A percentile compares a stretch with the other conserved stretches of the same genome.
Evolutionary conservation across 495 filamentous ascomycete species (phyloP).

Genomic region (Evansstolkia leycettana): DNA sequence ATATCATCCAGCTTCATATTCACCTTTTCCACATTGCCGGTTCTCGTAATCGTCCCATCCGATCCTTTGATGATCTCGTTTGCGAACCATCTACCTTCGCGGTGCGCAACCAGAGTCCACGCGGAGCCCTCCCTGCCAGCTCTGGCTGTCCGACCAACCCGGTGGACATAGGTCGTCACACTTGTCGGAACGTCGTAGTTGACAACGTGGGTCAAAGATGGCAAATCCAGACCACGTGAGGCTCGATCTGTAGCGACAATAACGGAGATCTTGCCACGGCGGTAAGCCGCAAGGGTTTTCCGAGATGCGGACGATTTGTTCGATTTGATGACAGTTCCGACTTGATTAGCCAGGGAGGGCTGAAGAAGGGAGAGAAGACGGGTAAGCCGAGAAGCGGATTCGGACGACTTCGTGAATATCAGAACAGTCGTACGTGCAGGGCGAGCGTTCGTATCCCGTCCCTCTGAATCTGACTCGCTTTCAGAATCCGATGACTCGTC

Average conservation of each 20-base stretch:
- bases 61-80: conserved; percentile 49
- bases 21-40: conserved; percentile 29
- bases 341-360: conserved; percentile 40
- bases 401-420: conserved; percentile 82
- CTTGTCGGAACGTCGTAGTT: conserved; percentile 88
- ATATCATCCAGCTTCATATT: conserved; percentile 26
- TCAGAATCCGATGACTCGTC: conserved; percentile 10
- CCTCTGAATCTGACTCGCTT: neutral
- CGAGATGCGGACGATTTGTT: conserved; percentile 52
- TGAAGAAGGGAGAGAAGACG: conserved; percentile 60
- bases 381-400: conserved; percentile 66
- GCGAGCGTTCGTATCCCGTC: neutral
- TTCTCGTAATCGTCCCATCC: conserved; percentile 31
- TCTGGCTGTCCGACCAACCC: conserved; percentile 82
- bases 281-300: conserved; percentile 51
- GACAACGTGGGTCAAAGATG: conserved; percentile 66
- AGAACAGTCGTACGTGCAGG: conserved; percentile 35
- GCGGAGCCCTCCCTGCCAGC: conserved; percentile 66
- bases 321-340: conserved; percentile 65
- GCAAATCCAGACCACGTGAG: conserved; percentile 82
- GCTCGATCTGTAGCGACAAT: conserved; percentile 88
- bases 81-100: conserved; percentile 81
- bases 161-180: conserved; percentile 76
- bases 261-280: conserved; percentile 49
- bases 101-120: conserved; percentile 68